Evolutionary conservation across 2,329 filamentous ascomycete species (phyloP), one percentile per base, ranked within the genome.

Genomic region (Clarireedia paspali): DNA sequence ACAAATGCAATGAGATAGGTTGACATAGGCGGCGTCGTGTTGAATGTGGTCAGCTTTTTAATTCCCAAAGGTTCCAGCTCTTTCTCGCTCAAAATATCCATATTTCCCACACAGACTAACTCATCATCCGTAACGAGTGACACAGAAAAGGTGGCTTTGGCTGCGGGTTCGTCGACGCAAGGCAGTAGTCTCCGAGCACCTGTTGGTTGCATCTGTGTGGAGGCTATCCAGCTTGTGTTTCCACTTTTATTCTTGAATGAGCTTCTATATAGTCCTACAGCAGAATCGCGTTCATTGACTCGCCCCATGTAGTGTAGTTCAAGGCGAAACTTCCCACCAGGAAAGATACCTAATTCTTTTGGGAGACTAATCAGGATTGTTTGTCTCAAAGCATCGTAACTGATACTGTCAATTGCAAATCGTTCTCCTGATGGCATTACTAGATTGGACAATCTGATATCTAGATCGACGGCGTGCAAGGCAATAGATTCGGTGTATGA

Each of bases 1-100:
- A 87, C 84, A 70, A 88, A 87, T 4, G 84, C 84, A 52, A 88
- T 66, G 12, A 88, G 78, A 68, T 88, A 88, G 10, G 85, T 88
- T 5, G 84, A 87, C 83, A 88, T 88, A 57, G 79, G 73, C 4
- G 85, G 85, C 2, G 83, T 84, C 63, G 79, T 81, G 70, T 80
- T 82, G 75, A 88, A 89, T 42, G 78, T 84, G 56, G 87, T 83
- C 2, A 78, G 77, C 71, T 85, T 86, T 70, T 80, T 82, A 68
- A 77, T 78, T 7, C 77, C 78, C 39, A 6, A 76, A 20, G n/a
- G 9, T 42, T 42, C 5, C 39, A 42, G 17, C 78, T 36, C 81
- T 80, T 34, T 27, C 38, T 14, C 4, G 39, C 9, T 20, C 20
- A 40, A 20, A 15, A 62, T 54, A 65, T 87, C 83, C 84, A 88